Percentiles rank a stretch among this genome's conserved stretches.
These are phyloP conservation scores for Euclidium syriacum DNA, from an alignment of 345 rosid species.

Conservation along the genomic window DNA sequence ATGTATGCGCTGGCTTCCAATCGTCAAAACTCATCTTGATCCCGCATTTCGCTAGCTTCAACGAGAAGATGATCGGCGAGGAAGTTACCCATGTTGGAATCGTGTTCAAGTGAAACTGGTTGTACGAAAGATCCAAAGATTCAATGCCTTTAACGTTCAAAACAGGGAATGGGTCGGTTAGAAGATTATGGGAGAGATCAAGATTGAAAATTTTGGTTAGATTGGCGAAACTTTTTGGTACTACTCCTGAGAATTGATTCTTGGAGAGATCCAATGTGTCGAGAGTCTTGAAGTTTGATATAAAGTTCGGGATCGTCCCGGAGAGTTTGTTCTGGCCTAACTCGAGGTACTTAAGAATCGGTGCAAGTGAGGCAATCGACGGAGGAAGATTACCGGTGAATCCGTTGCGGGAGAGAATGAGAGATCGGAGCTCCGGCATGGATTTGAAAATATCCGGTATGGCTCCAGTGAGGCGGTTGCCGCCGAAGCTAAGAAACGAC, in stretches of 20 bases:
- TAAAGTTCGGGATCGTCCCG: constrained; percentile 48
- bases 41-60: constrained; percentile 58
- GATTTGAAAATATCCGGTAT: constrained; percentile 46
- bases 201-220: constrained; percentile 67
- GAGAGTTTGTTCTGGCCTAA: constrained; percentile 46
- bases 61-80: constrained; percentile 51
- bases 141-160: constrained; percentile 83
- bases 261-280: too few relatives aligned
- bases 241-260: constrained; percentile 37
- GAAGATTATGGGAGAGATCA: constrained; percentile 48
- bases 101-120: constrained; percentile 39
- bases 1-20: constrained; percentile 51
- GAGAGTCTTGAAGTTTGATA: constrained; percentile 43
- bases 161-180: constrained; percentile 53
- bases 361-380: constrained; percentile 40
- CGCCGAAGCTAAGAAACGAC: constrained; percentile 17
- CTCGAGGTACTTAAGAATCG: constrained; percentile 35
- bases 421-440: constrained; percentile 30
- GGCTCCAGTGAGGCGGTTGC: constrained; percentile 43
- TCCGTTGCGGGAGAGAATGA: constrained; percentile 38
- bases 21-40: constrained; percentile 38
- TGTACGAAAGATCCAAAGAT: constrained; percentile 55
- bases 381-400: constrained; percentile 47
- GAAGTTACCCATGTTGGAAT: constrained; percentile 67
- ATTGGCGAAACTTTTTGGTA: constrained; percentile 49